phyloP scores from a whole-genome alignment of 345 rosid species.

The Salix suchowensis region DNA sequence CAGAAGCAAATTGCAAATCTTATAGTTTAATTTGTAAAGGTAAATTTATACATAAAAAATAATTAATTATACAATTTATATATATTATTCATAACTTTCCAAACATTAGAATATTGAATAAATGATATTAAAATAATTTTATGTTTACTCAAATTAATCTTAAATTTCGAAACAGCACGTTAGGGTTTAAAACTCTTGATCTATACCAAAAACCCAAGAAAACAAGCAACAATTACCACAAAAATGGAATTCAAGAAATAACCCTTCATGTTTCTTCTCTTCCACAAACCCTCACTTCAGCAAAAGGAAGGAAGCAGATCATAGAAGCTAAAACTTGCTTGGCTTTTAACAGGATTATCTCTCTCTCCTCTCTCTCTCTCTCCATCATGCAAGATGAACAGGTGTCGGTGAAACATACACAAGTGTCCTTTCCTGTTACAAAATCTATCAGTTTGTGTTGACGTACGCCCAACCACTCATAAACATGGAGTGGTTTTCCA shows the following conservation, averaged over 20 bases:
- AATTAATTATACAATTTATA: too few species aligned
- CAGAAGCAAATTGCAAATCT: too few species aligned
- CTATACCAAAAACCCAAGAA: background rate
- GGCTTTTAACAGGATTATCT: background rate
- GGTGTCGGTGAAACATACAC: slow-evolving; percentile 43
- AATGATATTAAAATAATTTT: too few species aligned
- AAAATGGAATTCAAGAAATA: background rate
- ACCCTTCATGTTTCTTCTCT: background rate
- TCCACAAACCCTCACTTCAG: background rate
- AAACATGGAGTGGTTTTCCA: background rate
- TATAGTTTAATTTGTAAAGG: too few species aligned
- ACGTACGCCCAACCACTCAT: background rate
- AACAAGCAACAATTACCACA: background rate
- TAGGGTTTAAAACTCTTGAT: slow-evolving; percentile 23
- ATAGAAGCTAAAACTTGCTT: background rate
- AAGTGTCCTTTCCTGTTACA: slow-evolving; percentile 17
- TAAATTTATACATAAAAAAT: too few species aligned
- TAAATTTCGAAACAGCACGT: too few species aligned
- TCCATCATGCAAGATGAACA: slow-evolving; percentile 49
- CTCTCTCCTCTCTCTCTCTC: slow-evolving; percentile 17
- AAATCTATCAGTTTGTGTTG: slow-evolving; percentile 19
- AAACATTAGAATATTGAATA: too few species aligned
- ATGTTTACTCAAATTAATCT: too few species aligned
- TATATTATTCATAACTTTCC: too few species aligned
- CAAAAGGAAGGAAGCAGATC: background rate